Evolutionary conservation across 2,329 filamentous ascomycete species (phyloP).

Genomic region (Fusarium neocosmosporiellum): DNA sequence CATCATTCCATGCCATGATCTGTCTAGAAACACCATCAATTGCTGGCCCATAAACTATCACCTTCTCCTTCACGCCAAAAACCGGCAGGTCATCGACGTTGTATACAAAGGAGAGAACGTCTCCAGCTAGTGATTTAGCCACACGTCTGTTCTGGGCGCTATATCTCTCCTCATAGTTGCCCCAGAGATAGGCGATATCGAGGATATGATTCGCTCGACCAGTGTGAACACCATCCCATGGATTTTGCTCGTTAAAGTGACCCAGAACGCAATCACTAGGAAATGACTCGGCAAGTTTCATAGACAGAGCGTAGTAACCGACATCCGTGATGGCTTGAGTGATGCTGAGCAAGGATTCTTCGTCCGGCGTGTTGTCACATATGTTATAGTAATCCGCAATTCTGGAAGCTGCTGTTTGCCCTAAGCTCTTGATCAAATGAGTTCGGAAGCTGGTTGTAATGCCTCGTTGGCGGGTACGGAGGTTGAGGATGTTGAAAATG

Average conservation of each 20-base stretch:
- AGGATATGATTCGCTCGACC: background rate
- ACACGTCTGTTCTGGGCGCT: background rate
- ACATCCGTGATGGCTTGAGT: background rate
- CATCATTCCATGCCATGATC: background rate
- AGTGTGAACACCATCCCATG: background rate
- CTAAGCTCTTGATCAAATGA: background rate
- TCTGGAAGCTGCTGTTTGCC: background rate
- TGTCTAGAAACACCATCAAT: background rate
- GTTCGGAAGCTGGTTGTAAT: background rate
- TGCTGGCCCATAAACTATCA: background rate
- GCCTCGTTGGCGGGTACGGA: background rate
- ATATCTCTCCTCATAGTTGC: background rate
- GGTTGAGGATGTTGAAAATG: background rate
- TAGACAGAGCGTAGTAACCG: background rate
- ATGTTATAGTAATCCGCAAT: background rate
- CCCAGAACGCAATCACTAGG: background rate
- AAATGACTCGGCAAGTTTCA: background rate
- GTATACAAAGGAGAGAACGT: background rate
- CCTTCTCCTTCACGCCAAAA: background rate
- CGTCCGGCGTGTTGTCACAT: background rate
- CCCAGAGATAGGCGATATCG: background rate
- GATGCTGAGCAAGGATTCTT: background rate
- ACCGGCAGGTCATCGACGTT: background rate
- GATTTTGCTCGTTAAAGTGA: background rate
- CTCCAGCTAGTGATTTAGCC: background rate